Percentiles rank a stretch among this genome's conserved stretches.
These are phyloP conservation scores for Penicillium tannophilum DNA, from an alignment of 495 filamentous ascomycete species.

Conservation along the genomic window DNA sequence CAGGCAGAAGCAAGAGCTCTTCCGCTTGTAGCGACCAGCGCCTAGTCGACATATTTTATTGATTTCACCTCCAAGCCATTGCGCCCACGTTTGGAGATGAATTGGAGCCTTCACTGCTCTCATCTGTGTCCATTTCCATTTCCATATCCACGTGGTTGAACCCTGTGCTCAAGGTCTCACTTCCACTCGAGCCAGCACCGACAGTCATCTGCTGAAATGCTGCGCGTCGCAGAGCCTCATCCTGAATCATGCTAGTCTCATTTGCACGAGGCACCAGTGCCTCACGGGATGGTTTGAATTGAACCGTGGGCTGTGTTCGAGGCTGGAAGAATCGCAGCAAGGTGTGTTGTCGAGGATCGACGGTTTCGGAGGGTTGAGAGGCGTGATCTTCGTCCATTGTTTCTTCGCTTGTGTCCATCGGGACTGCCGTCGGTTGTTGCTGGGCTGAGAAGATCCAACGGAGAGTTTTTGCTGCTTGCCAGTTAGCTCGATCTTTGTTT, in stretches of 20 bases:
- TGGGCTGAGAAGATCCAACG: constrained; percentile 49
- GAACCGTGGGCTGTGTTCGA: constrained; percentile 23
- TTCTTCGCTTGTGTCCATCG: constrained; percentile 27
- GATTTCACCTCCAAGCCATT: constrained; percentile 31
- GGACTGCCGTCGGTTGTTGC: constrained; percentile 22
- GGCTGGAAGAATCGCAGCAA: constrained; percentile 48
- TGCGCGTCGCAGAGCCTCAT: constrained; percentile 23
- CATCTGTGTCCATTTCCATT: constrained; percentile 52
- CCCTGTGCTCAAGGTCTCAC: constrained; percentile 29
- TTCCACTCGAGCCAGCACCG: constrained; percentile 20
- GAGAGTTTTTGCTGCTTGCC: constrained; percentile 45
- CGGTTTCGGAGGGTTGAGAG: constrained; percentile 28
- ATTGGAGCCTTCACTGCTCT: constrained; percentile 33
- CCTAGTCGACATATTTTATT: not conserved
- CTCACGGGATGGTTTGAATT: constrained; percentile 31
- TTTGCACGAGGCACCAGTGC: constrained; percentile 32
- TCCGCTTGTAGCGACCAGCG: constrained; percentile 3
- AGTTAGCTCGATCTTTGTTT: constrained; percentile 19
- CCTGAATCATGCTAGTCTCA: constrained; percentile 20
- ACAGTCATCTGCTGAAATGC: constrained; percentile 23
- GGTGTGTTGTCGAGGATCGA: constrained; percentile 50
- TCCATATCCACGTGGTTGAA: constrained; percentile 37
- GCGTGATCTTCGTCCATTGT: constrained; percentile 28
- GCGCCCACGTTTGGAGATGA: constrained; percentile 17
- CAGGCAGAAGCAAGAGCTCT: not conserved